A percentile compares a stretch with the other conserved stretches of the same genome.
These are phyloP conservation scores for Chaetomium globosum DNA, from an alignment of 2,329 filamentous ascomycete genomes.

Conservation along the genomic window DNA sequence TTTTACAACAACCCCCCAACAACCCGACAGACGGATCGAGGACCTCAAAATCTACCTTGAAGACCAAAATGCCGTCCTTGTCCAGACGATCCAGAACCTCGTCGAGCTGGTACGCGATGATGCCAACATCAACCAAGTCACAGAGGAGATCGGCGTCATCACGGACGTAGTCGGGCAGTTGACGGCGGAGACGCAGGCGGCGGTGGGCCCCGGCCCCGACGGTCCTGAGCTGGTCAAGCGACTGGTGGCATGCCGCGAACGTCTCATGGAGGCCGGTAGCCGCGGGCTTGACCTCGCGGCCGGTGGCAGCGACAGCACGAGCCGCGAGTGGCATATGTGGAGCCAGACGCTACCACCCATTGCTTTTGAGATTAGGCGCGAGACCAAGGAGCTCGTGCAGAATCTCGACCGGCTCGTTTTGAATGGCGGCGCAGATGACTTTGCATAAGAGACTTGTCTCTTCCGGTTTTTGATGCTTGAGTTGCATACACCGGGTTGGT, in stretches of 20 bases:
- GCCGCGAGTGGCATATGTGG: slow-evolving; percentile 63
- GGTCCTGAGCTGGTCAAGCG: slow-evolving; percentile 55
- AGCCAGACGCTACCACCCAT: slow-evolving; percentile 75
- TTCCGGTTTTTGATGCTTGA: neutral
- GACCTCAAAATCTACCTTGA: slow-evolving; percentile 74
- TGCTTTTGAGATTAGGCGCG: slow-evolving; percentile 82
- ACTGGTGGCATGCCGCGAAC: slow-evolving; percentile 65
- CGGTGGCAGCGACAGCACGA: slow-evolving; percentile 54
- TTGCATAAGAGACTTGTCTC: slow-evolving; percentile 45
- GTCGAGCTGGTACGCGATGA: slow-evolving; percentile 71
- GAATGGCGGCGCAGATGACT: slow-evolving; percentile 49
- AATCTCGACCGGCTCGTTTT: slow-evolving; percentile 47
- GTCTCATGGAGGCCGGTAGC: slow-evolving; percentile 65
- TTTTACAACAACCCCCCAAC: slow-evolving; percentile 44
- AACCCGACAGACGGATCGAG: slow-evolving; percentile 49
- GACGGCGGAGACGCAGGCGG: slow-evolving; percentile 64
- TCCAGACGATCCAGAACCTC: slow-evolving; percentile 80
- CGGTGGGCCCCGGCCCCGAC: slow-evolving; percentile 45
- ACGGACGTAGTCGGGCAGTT: slow-evolving; percentile 71
- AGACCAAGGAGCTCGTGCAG: slow-evolving; percentile 72
- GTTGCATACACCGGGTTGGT: neutral
- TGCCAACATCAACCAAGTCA: slow-evolving; percentile 65
- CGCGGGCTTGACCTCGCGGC: slow-evolving; percentile 62
- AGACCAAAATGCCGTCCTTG: slow-evolving; percentile 76
- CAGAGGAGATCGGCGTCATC: slow-evolving; percentile 71